Evolutionary conservation across 306 rosid species (phyloP).

Genomic region (Medicago truncatula): MtrunA17r5.0-ANR NC_053047.1:41402001-41402500

Average conservation of each 20-base stretch:
- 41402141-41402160: not conserved
- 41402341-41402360: constrained; percentile 1
- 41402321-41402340: not conserved
- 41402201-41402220: not conserved
- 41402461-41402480: constrained; percentile 87
- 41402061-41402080: too few relatives aligned
- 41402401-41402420: constrained; percentile 39
- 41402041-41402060: too few relatives aligned
- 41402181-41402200: not conserved
- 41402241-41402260: not conserved
- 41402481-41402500: constrained; percentile 80
- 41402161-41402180: not conserved
- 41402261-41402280: not conserved
- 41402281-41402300: too few relatives aligned
- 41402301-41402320: too few relatives aligned
- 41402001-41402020: too few relatives aligned
- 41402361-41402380: constrained; percentile 33
- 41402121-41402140: not conserved
- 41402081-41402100: too few relatives aligned
- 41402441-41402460: constrained; percentile 97
- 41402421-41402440: constrained; percentile 63
- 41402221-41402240: not conserved
- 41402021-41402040: too few relatives aligned
- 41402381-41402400: constrained; percentile 23
- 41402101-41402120: too few relatives aligned